These are phyloP conservation scores for Tephrocybe sp. DNA, from an alignment of 768 basidiomycete species.

Conservation along the genomic window DNA sequence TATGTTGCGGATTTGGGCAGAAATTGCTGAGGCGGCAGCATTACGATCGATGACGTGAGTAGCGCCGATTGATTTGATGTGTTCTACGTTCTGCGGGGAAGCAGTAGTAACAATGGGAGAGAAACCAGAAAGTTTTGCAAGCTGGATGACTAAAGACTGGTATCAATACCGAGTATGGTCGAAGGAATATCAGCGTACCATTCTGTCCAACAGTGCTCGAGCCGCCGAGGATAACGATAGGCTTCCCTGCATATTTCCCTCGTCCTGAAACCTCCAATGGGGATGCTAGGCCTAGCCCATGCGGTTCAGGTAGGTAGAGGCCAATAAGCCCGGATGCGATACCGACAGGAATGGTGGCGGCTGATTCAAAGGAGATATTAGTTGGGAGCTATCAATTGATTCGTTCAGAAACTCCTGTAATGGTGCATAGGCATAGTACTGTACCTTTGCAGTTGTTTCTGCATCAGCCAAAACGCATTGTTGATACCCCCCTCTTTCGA, in stretches of 20 bases:
- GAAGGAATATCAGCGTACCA: no score
- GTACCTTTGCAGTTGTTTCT: slow-evolving; percentile 15
- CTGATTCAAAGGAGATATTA: slow-evolving; percentile 32
- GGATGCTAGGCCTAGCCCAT: slow-evolving; percentile 25
- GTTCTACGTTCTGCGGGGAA: slow-evolving; percentile 19
- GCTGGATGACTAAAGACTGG: slow-evolving; percentile 20
- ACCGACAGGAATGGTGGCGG: slow-evolving; percentile 32
- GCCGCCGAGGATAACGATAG: slow-evolving; percentile 35
- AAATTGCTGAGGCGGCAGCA: not conserved
- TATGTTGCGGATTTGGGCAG: slow-evolving; percentile 17
- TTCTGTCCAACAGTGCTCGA: slow-evolving; percentile 34
- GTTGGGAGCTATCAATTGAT: slow-evolving; percentile 23
- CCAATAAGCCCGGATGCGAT: slow-evolving; percentile 27
- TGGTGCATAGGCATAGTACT: slow-evolving; percentile 22
- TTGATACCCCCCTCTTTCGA: slow-evolving; percentile 21
- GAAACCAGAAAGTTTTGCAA: slow-evolving; percentile 37
- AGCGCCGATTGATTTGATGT: slow-evolving; percentile 34
- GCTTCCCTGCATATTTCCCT: slow-evolving; percentile 27
- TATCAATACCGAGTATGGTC: not conserved
- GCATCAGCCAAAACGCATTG: slow-evolving; percentile 24
- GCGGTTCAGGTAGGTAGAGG: slow-evolving; percentile 27
- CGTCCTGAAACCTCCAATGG: slow-evolving; percentile 31
- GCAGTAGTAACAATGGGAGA: slow-evolving; percentile 34
- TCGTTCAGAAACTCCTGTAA: no score
- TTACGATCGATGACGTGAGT: slow-evolving; percentile 31